Base-by-base conservation (phyloP, 495 filamentous ascomycete species). In the Jackrogersella minutella region DNA sequence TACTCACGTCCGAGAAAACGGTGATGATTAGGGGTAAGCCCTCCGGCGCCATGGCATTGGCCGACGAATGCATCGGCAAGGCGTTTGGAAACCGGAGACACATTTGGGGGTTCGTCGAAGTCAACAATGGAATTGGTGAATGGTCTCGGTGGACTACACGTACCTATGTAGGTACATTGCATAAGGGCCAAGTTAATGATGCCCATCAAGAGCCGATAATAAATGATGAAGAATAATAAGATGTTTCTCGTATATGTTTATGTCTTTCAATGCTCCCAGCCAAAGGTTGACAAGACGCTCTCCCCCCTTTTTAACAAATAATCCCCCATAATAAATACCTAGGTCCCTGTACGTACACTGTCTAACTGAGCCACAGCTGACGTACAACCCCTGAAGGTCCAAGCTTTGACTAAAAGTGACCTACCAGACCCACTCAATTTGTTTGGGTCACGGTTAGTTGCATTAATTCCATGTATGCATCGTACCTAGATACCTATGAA, bases 321-420 rank as follows among this genome's bases (percentile, higher is more conserved):
- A 30, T 30, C 26, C 26, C 7, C 26, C 3, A 3, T 3, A 30
- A 30, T 30, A 3, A 30, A 30, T 3, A 30, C 3, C 3, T 30
- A 30, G 26, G 26, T 30, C 3, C 26, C 26, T 30, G 3, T 30
- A 10, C 5, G 19, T 10, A 58, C n/a, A 43, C 43, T 57, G 37
- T 43, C 36, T 34, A 47, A 44, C 46, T 68, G 47, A 63, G 65
- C 65, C 65, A 68, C 65, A 68, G 58, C 31, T 63, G 54, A 68
- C 58, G 65, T 49, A 46, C 36, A 16, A 51, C 46, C 52, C 52
- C 53, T 46, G 53, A 13, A 30, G 36, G 19, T 8, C 30, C 8
- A 28, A 64, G 61, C 61, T 51, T 40, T 36, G 34, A 57, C 28
- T 33, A 52, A 58, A 28, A 17, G 19, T 36, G 24, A 62, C 58